A percentile compares a stretch with the other conserved stretches of the same genome.
phyloP scores from a whole-genome alignment of 78 protist species.

The Emiliania huxleyi region DNA sequence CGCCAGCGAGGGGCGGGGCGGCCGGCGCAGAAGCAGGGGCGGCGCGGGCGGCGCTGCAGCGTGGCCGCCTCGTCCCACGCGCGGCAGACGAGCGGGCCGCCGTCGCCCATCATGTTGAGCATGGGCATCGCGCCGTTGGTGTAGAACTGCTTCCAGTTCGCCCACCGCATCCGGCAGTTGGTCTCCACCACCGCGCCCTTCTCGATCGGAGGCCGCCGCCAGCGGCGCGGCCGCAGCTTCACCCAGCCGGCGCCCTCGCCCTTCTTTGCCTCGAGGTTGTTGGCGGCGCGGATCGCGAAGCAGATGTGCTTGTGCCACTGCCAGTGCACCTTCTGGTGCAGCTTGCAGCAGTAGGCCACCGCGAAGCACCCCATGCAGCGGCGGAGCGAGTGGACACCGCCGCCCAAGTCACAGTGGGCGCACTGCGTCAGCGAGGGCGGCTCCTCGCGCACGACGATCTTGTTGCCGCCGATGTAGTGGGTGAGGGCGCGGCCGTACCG shows the following conservation, averaged over 20 bases:
- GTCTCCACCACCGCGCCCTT: neutral
- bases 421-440: neutral
- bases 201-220: conserved; percentile 9
- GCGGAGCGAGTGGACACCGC: neutral
- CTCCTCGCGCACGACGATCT: neutral
- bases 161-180: conserved; percentile 1
- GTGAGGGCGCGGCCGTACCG: neutral
- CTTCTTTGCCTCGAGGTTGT: neutral
- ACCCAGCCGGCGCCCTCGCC: conserved; percentile 4
- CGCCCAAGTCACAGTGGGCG: conserved; percentile 9
- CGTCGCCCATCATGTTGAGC: conserved; percentile 19
- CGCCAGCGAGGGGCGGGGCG: too few relatives aligned
- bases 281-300: conserved; percentile 3
- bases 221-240: neutral
- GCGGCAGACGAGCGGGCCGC: neutral
- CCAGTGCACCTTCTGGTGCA: neutral
- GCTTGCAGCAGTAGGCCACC: neutral
- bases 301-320: conserved; percentile 36
- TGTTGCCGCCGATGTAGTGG: neutral
- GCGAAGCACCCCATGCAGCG: conserved; percentile 18
- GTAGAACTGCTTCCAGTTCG: conserved; percentile 30
- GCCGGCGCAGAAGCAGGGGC: too few relatives aligned
- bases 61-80: conserved; percentile 3
- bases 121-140: neutral
- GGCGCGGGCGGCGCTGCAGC: too few relatives aligned